Evolutionary conservation across 2,329 filamentous ascomycete genomes (phyloP).

Genomic region (Fusarium domesticum): DNA sequence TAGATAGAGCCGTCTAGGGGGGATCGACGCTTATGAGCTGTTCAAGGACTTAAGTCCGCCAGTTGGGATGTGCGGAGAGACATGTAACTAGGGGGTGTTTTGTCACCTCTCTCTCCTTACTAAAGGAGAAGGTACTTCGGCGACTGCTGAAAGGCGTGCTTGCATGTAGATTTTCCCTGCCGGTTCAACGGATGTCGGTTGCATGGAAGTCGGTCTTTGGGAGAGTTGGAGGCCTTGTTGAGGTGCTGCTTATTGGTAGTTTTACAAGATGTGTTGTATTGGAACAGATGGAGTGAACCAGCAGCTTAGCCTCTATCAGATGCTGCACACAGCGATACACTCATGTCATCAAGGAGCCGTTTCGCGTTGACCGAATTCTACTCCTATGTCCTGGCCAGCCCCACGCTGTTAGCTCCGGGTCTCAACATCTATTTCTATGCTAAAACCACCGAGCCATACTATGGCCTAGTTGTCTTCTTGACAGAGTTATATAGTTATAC

Average conservation of each 20-base stretch:
- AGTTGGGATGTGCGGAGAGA: no score
- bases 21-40: not conserved
- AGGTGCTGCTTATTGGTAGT: not conserved
- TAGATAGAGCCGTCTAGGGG: not conserved
- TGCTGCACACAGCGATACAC: no score
- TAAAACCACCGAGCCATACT: not conserved
- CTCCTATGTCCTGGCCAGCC: no score
- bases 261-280: no score
- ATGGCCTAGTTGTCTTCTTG: not conserved
- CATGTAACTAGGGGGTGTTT: no score
- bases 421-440: not conserved
- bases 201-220: not conserved
- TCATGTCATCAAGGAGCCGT: no score
- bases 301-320: no score
- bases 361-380: no score
- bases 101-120: not conserved
- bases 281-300: no score
- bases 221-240: not conserved
- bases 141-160: not conserved
- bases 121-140: not conserved
- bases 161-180: not conserved
- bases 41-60: not conserved
- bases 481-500: not conserved
- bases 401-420: not conserved
- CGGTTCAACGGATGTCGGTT: not conserved